These are phyloP conservation scores for Quercus alba DNA, from an alignment of 306 rosid genomes.

Conservation along the genomic window DNA sequence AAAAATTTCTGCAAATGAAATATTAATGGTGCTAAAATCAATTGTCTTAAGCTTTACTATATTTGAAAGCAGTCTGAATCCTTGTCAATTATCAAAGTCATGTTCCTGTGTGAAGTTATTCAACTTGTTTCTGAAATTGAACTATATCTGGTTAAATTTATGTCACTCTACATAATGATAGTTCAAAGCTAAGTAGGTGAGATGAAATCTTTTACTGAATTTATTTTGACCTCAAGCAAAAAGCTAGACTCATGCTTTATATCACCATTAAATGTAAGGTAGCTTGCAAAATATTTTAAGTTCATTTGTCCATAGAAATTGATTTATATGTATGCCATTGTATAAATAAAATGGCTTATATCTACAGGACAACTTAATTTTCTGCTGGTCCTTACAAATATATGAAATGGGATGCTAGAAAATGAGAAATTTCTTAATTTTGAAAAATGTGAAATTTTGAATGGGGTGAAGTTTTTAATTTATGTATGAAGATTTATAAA, in stretches of 20 bases:
- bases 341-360: background rate
- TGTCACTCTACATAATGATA: too few relatives aligned
- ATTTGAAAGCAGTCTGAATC: too few relatives aligned
- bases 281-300: background rate
- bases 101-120: too few relatives aligned
- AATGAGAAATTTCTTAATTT: background rate
- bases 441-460: background rate
- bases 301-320: background rate
- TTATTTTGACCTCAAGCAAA: too few relatives aligned
- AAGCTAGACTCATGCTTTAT: background rate
- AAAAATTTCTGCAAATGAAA: too few relatives aligned
- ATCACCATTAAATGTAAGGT: background rate
- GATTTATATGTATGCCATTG: background rate
- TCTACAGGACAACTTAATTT: background rate
- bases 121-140: too few relatives aligned
- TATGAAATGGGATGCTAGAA: background rate
- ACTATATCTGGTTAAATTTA: too few relatives aligned
- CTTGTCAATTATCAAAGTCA: too few relatives aligned
- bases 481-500: background rate
- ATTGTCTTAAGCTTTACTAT: too few relatives aligned
- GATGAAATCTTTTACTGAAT: too few relatives aligned
- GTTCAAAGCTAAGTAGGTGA: too few relatives aligned
- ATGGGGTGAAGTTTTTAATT: background rate
- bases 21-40: too few relatives aligned
- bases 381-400: background rate